Evolutionary conservation across 2,329 filamentous ascomycete genomes (phyloP).

Genomic region (Diaporthe nobilis): DNA sequence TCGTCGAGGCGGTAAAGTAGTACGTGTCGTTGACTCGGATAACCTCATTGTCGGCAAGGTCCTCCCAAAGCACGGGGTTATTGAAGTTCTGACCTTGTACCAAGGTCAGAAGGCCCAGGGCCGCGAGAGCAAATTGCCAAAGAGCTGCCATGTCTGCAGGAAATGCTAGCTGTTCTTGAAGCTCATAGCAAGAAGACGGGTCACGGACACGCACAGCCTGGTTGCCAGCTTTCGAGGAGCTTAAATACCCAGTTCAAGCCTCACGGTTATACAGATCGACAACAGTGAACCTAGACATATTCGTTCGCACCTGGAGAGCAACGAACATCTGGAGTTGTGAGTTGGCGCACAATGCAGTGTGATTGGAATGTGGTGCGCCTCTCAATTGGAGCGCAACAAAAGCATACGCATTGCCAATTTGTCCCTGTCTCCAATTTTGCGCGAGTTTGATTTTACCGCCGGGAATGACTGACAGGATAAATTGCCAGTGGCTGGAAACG

Average conservation of each 20-base stretch:
- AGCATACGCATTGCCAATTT: neutral
- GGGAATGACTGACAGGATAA: neutral
- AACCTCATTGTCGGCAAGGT: slow-evolving; percentile 4
- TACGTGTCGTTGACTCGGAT: slow-evolving; percentile 1
- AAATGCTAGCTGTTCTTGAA: neutral
- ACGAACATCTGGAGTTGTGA: neutral
- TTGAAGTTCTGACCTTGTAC: neutral
- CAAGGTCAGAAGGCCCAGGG: neutral
- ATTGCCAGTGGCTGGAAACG: neutral
- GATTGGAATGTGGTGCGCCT: neutral
- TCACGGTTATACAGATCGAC: neutral
- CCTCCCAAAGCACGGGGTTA: neutral
- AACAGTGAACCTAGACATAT: neutral
- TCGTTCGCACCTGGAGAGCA: neutral
- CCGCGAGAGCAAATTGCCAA: neutral
- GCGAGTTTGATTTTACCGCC: neutral
- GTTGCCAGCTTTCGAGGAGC: neutral
- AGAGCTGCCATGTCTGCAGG: neutral
- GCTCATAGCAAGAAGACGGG: neutral
- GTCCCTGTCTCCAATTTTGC: neutral
- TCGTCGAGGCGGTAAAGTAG: slow-evolving; percentile 16
- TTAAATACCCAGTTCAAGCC: neutral
- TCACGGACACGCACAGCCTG: neutral
- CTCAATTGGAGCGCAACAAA: slow-evolving; percentile 8
- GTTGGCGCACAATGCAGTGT: neutral